Evolutionary conservation across 2,329 filamentous ascomycete species (phyloP), one percentile per base, ranked within the genome.

Genomic region (Hypoxylon rubiginosum): DNA sequence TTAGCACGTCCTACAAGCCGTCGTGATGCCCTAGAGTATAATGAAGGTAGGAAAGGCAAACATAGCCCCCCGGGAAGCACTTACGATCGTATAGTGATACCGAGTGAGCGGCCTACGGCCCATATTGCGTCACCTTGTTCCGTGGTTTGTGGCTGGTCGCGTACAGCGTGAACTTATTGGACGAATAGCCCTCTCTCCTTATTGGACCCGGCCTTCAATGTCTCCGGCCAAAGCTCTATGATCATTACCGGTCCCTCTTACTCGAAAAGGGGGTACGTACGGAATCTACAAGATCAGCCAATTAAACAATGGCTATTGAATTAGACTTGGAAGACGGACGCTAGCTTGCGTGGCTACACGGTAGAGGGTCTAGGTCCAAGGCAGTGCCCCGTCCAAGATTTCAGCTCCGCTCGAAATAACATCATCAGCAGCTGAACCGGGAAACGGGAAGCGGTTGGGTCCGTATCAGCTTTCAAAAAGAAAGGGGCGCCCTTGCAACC

Each of bases 161-260:
- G 69, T 74, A 76, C 48, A 50, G 36, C 53, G 68, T 36, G 45
- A 71, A 67, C 57, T 59, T 55, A 76, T 76, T 76, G 74, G 73
- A 64, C 57, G 48, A 43, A 17, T 50, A 50, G 46, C 55, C 39
- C 55, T 48, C 57, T 53, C 58, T 69, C 53, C 60, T 64, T 68
- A 58, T 59, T 66, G 36, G 52, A 58, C 39, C 53, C n/a, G 66
- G 55, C 46, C 48, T 63, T 63, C 49, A 60, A 53, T 54, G 48
- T 73, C 66, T 57, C 52, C 48, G 53, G 64, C 46, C 61, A 58
- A 43, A 67, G 46, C 58, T 62, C 62, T 45, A 54, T 61, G 11
- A 64, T 53, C 57, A 64, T 53, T 48, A 41, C 60, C 50, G 56
- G 49, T 48, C 58, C 15, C 53, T 58, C 57, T 57, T 41, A 30